A percentile compares a stretch with the other conserved stretches of the same genome.
Conservation (phyloP, 495 filamentous ascomycete genomes). For the Pyrenula aspistea region DNA sequence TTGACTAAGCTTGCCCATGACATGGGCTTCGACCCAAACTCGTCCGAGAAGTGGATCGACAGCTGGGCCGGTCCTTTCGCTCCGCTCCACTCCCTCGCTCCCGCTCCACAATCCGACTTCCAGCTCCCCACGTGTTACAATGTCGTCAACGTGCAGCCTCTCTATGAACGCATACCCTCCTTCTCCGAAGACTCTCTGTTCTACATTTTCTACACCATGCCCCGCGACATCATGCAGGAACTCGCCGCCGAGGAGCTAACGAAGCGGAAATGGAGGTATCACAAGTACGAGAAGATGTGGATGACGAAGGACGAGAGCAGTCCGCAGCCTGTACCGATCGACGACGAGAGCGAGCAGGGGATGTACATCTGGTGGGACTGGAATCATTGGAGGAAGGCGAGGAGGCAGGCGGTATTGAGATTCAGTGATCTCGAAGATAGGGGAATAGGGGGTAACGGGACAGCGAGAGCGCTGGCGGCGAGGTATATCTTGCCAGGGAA, state of each 20-base stretch:
- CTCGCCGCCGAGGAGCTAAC: conserved; percentile 70
- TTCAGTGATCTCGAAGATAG: not conserved
- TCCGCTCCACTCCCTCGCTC: conserved; percentile 24
- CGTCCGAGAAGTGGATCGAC: conserved; percentile 12
- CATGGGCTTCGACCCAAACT: conserved; percentile 64
- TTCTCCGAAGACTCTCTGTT: conserved; percentile 89
- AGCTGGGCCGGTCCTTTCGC: conserved; percentile 6
- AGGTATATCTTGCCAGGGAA: not conserved
- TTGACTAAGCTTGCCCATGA: conserved; percentile 67
- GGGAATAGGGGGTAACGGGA: not conserved
- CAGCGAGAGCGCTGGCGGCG: not conserved
- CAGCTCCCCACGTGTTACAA: conserved; percentile 72
- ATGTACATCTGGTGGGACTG: conserved; percentile 86
- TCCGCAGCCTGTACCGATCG: conserved; percentile 49
- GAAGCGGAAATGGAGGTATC: conserved; percentile 83
- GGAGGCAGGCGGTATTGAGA: conserved; percentile 12
- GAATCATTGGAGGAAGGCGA: conserved; percentile 68
- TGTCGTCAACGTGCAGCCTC: conserved; percentile 73
- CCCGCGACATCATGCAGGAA: conserved; percentile 73
- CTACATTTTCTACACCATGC: conserved; percentile 89
- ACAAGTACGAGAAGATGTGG: conserved; percentile 82
- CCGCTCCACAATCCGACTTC: conserved; percentile 67
- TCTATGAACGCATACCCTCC: conserved; percentile 64
- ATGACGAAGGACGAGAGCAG: conserved; percentile 73
- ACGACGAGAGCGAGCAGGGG: conserved; percentile 62